phyloP scores from a whole-genome alignment of 2,329 filamentous ascomycete genomes.

The Fonsecaea pugnacius region DNA sequence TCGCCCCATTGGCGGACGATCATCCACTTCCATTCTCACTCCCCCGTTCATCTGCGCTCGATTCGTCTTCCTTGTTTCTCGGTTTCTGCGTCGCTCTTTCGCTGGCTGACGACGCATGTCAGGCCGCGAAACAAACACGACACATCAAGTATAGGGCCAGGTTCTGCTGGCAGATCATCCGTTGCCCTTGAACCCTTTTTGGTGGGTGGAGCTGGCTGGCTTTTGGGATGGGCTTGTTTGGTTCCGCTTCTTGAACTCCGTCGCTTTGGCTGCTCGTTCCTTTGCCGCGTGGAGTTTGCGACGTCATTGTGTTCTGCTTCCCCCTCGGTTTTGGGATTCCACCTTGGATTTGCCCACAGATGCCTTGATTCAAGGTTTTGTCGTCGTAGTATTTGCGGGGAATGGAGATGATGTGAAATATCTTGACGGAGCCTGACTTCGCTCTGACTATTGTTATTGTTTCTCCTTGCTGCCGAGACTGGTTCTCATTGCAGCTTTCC shows the following conservation, averaged over 20 bases:
- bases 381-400: neutral
- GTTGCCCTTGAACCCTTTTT: constrained; percentile 5
- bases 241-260: constrained; percentile 12
- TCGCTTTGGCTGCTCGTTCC: constrained; percentile 8
- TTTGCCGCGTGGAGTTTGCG: constrained; percentile 23
- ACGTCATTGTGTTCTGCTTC: constrained; percentile 17
- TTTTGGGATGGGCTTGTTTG: neutral
- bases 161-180: constrained; percentile 15
- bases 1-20: constrained; percentile 3
- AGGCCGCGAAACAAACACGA: neutral
- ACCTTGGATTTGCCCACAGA: neutral
- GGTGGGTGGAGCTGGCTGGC: constrained; percentile 1
- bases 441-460: neutral
- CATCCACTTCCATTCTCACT: neutral
- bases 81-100: constrained; percentile 1
- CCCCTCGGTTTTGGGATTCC: neutral
- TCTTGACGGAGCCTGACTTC: neutral
- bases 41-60: neutral
- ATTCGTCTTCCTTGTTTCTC: constrained; percentile 3
- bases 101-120: constrained; percentile 11
- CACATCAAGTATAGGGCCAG: constrained; percentile 9
- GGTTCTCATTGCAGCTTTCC: constrained; percentile 3
- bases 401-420: constrained; percentile 8
- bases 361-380: constrained; percentile 19
- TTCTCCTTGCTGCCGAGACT: constrained; percentile 14